phyloP scores from a whole-genome alignment of 352 stramenopile genomes.

The Labyrinthula sp. region DNA sequence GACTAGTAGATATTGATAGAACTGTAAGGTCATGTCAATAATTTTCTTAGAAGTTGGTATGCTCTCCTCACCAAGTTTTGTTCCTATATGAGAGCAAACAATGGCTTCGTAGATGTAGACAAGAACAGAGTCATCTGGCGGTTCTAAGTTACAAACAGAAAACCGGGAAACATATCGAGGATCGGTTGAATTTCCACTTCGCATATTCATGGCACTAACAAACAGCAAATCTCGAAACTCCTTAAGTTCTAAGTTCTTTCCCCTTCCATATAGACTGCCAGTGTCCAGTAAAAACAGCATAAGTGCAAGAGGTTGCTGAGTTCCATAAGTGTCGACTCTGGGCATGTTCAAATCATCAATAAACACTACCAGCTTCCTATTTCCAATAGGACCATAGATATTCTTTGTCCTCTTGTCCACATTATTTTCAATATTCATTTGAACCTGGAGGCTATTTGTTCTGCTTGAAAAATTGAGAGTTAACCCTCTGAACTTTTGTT shows the following conservation, averaged over 20 bases:
- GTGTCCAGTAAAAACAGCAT: constrained; percentile 73
- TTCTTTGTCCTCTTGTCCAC: constrained; percentile 79
- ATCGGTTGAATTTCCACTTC: constrained; percentile 75
- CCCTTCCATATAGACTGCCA: constrained; percentile 70
- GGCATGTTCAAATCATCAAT: constrained; percentile 90
- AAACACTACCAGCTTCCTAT: constrained; percentile 78
- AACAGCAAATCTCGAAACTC: constrained; percentile 75
- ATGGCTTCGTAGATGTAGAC: constrained; percentile 75
- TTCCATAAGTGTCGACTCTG: constrained; percentile 79
- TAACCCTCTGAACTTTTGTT: constrained; percentile 44
- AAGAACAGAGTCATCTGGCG: constrained; percentile 62
- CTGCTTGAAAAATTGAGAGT: constrained; percentile 75
- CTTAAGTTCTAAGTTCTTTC: constrained; percentile 74
- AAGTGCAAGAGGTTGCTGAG: constrained; percentile 75
- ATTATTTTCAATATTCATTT: constrained; percentile 75
- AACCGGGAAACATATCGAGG: constrained; percentile 75
- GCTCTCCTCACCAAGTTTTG: constrained; percentile 57
- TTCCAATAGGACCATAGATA: constrained; percentile 69
- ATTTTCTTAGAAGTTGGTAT: constrained; percentile 51
- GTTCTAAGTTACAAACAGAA: constrained; percentile 80
- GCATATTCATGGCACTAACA: constrained; percentile 75
- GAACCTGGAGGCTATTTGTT: constrained; percentile 70
- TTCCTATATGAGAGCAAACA: constrained; percentile 55
- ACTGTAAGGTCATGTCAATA: constrained; percentile 52
- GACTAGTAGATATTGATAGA: constrained; percentile 68